Percentiles rank a stretch among this genome's conserved stretches.
Conservation (phyloP, 2,329 filamentous ascomycete species). For the Cadophora sp. region DNA sequence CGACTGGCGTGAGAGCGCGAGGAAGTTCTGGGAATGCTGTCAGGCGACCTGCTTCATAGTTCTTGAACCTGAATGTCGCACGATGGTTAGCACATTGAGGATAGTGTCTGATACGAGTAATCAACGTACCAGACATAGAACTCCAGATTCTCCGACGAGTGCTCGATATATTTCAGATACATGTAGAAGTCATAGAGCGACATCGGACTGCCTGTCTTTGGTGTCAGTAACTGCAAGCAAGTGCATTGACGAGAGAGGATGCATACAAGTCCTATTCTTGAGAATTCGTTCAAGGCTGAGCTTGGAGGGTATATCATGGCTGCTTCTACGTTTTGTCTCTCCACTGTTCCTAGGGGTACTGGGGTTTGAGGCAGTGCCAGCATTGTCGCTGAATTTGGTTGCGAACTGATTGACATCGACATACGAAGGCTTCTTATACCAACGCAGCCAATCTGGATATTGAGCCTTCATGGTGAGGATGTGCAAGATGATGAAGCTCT, state of each 20-base stretch:
- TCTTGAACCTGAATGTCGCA: constrained; percentile 49
- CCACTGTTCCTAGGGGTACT: constrained; percentile 44
- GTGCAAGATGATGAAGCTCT: neutral
- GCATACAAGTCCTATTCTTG: constrained; percentile 55
- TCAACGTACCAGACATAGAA: constrained; percentile 55
- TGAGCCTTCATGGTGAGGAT: neutral
- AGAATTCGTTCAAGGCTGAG: constrained; percentile 54
- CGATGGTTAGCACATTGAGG: neutral
- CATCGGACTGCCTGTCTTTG: constrained; percentile 52
- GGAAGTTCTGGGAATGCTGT: constrained; percentile 33
- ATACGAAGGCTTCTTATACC: constrained; percentile 59
- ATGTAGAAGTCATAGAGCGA: constrained; percentile 58
- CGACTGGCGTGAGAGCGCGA: constrained; percentile 23
- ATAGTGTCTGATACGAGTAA: neutral
- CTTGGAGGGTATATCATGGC: constrained; percentile 49
- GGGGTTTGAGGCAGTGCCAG: constrained; percentile 19
- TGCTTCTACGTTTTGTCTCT: constrained; percentile 48
- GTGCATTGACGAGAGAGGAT: neutral
- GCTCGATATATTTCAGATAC: constrained; percentile 58
- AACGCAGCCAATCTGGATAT: constrained; percentile 47
- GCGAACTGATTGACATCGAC: constrained; percentile 56
- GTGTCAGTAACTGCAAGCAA: neutral
- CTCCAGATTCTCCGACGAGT: constrained; percentile 56
- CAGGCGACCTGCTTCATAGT: constrained; percentile 48
- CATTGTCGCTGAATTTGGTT: constrained; percentile 43